These are phyloP conservation scores for Trichosanthes truncata DNA, from an alignment of 306 rosid genomes.

Conservation along the genomic window DNA sequence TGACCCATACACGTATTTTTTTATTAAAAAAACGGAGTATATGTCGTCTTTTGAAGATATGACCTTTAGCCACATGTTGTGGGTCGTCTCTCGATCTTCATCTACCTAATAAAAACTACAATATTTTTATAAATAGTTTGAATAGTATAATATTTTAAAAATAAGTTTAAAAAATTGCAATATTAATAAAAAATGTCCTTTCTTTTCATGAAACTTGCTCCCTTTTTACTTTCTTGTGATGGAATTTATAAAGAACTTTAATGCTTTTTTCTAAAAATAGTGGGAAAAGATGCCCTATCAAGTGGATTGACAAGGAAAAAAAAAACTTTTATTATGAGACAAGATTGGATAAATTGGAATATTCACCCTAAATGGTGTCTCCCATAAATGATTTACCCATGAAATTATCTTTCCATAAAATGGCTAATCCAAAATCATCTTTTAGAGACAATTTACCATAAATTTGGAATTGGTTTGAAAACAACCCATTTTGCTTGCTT, in stretches of 20 bases:
- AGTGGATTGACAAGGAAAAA: background rate
- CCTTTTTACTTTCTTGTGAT: background rate
- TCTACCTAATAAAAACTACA: no score
- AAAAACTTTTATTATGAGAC: no score
- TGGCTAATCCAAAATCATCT: background rate
- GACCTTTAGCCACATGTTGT: no score
- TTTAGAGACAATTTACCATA: background rate
- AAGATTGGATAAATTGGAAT: background rate
- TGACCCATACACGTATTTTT: no score
- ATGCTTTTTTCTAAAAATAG: background rate
- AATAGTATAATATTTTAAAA: no score
- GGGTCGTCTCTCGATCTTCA: no score
- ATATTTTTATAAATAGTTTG: no score
- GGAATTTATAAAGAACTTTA: background rate
- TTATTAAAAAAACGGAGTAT: no score
- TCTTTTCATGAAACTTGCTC: background rate
- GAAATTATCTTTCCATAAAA: background rate
- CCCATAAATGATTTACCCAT: background rate
- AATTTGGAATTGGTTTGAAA: background rate
- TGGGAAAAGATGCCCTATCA: background rate
- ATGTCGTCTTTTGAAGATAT: no score
- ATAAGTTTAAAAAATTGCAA: no score
- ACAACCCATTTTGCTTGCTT: background rate
- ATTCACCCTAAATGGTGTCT: background rate
- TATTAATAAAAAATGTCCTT: no score